Percentiles rank a stretch among this genome's conserved stretches.
Evolutionary conservation across 495 filamentous ascomycete genomes (phyloP).

Genomic region (Sporormia fimetaria): DNA sequence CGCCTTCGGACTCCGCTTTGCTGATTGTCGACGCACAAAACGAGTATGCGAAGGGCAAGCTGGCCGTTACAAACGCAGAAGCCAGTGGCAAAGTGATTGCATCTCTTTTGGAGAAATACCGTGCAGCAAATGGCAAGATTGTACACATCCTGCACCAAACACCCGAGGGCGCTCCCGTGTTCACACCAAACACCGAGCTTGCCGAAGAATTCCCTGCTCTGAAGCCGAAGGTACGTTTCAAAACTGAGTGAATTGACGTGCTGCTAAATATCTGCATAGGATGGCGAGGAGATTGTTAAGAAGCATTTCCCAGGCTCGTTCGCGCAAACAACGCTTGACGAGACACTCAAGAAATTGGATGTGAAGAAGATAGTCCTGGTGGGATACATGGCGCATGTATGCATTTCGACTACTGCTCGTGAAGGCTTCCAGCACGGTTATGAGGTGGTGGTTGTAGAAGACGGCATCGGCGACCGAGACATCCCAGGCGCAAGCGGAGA

Average conservation of each 20-base stretch:
- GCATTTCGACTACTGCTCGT: conserved; percentile 48
- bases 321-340: conserved; percentile 38
- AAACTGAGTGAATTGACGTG: neutral
- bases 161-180: conserved; percentile 48
- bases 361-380: conserved; percentile 41
- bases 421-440: conserved; percentile 45
- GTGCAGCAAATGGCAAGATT: conserved; percentile 38
- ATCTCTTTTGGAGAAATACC: conserved; percentile 42
- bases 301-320: conserved; percentile 41
- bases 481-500: conserved; percentile 39
- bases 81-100: conserved; percentile 39
- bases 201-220: conserved; percentile 45
- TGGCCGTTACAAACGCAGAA: conserved; percentile 40
- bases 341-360: conserved; percentile 28
- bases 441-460: conserved; percentile 45
- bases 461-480: conserved; percentile 48
- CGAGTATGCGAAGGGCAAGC: conserved; percentile 45
- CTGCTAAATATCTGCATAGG: neutral
- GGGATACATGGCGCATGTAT: conserved; percentile 52
- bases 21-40: conserved; percentile 57
- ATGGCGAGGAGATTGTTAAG: conserved; percentile 22
- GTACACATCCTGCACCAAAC: conserved; percentile 47
- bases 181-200: conserved; percentile 44
- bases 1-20: conserved; percentile 42
- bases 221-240: conserved; percentile 28